Evolutionary conservation across 495 filamentous ascomycete species (phyloP), one percentile per base, ranked within the genome.

Genomic region (Jackrogersella minutella): DNA sequence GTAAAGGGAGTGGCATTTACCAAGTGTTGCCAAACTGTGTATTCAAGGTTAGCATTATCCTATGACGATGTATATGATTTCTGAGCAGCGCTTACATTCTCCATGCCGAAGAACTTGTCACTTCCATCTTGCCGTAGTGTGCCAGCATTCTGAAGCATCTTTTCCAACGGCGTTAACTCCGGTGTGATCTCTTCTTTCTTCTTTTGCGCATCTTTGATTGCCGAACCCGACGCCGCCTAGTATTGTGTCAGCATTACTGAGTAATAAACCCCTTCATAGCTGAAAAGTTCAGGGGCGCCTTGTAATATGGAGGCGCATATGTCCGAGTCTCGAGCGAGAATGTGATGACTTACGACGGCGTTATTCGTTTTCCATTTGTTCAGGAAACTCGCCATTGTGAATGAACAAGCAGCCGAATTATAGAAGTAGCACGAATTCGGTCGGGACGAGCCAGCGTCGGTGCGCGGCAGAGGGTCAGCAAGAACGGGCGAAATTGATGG

Each of bases 71-170:
- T 24, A 58, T 61, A 52, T 21, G 40, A 30, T 10, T 44, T 17
- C 37, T 10, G 16, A 55, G 19, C 24, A 17, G 34, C 11, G 77
- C 91, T 83, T 82, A 97, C 93, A 81, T 99, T 99, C 78, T 98
- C 95, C 82, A 98, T 88, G 2, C 96, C 95, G 81, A 94, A 98
- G 79, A 96, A 98, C 82, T 97, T 97, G 78, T 99, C 95, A 76
- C 91, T 97, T 17, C 96, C 95, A 81, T 99, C 93, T 34, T 80
- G 80, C 61, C 93, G 86, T 59, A 94, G 78, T 0, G 93, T 83
- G 10, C 93, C 92, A 50, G 92, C 86, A 75, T 93, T 91, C 64
- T 85, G 83, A 28, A 97, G 77, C 76, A 92, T 85, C 81, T 90
- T 95, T 79, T 96, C 91, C 16, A 97, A 75, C 10, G 93, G 90